Evolutionary conservation across 768 basidiomycete species (phyloP).

Genomic region (Mycena polygramma): DNA sequence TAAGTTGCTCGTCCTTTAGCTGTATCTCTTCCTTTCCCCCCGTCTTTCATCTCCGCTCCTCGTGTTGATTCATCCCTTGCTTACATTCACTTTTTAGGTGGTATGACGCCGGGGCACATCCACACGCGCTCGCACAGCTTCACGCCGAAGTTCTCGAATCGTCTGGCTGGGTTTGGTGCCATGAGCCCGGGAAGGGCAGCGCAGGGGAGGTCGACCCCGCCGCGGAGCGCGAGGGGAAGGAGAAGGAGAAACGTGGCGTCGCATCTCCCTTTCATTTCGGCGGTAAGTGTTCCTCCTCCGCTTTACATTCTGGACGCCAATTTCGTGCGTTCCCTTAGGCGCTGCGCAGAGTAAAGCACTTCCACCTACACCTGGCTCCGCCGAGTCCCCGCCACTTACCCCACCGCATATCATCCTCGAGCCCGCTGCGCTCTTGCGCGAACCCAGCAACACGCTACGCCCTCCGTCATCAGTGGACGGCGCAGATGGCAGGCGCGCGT

Average conservation of each 20-base stretch:
- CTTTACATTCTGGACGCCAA: neutral
- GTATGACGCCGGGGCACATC: slow-evolving; percentile 49
- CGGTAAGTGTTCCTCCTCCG: neutral
- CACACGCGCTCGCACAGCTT: slow-evolving; percentile 79
- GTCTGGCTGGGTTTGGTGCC: slow-evolving; percentile 56
- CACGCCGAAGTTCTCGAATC: slow-evolving; percentile 77
- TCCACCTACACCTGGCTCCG: neutral
- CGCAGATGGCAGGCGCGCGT: slow-evolving; percentile 66
- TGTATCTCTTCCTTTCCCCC: neutral
- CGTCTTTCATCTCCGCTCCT: slow-evolving; percentile 2
- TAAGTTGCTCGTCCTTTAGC: neutral
- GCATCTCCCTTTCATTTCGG: slow-evolving; percentile 23
- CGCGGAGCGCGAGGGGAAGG: slow-evolving; percentile 38
- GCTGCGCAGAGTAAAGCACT: slow-evolving; percentile 9
- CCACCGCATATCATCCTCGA: slow-evolving; percentile 49
- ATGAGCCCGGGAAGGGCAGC: slow-evolving; percentile 66
- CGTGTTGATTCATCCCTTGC: neutral
- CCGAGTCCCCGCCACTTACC: slow-evolving; percentile 8
- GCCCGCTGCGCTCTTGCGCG: slow-evolving; percentile 45
- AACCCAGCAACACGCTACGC: slow-evolving; percentile 52
- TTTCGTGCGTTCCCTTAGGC: neutral
- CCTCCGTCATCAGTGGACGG: slow-evolving; percentile 55
- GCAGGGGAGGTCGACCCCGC: slow-evolving; percentile 54
- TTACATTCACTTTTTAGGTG: neutral
- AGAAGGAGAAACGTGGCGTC: slow-evolving; percentile 24